Conservation (phyloP, 441 rosid species). For the Populus tomentosa region DNA sequence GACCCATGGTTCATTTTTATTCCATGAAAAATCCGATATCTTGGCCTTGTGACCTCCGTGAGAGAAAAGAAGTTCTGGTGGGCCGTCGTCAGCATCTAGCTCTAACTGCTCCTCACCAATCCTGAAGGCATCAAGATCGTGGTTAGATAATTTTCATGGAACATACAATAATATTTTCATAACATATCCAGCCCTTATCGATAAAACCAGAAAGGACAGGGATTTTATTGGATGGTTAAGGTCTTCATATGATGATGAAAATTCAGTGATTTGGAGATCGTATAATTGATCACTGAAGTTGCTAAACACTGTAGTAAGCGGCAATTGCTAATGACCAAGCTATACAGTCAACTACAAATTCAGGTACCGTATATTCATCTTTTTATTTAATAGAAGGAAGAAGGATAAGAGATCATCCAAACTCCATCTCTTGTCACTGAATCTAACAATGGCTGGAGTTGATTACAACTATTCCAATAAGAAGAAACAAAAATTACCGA, state of each 20-base stretch:
- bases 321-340: background rate
- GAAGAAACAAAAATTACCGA: background rate
- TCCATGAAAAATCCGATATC: constrained; percentile 88
- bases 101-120: constrained; percentile 88
- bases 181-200: background rate
- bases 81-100: constrained; percentile 84
- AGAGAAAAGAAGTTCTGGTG: constrained; percentile 82
- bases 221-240: background rate
- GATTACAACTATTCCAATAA: background rate
- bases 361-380: background rate
- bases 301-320: background rate
- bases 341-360: background rate
- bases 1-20: constrained; percentile 74
- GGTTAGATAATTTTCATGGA: background rate
- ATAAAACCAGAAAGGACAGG: background rate
- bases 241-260: background rate
- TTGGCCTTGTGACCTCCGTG: constrained; percentile 90
- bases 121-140: constrained; percentile 34
- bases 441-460: background rate
- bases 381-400: background rate
- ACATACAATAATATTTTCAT: background rate
- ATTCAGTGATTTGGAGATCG: background rate
- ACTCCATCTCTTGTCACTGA: background rate
- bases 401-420: background rate
- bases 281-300: background rate